Conservation (phyloP, 2,329 filamentous ascomycete species). For the Colletotrichum tabaci region DNA sequence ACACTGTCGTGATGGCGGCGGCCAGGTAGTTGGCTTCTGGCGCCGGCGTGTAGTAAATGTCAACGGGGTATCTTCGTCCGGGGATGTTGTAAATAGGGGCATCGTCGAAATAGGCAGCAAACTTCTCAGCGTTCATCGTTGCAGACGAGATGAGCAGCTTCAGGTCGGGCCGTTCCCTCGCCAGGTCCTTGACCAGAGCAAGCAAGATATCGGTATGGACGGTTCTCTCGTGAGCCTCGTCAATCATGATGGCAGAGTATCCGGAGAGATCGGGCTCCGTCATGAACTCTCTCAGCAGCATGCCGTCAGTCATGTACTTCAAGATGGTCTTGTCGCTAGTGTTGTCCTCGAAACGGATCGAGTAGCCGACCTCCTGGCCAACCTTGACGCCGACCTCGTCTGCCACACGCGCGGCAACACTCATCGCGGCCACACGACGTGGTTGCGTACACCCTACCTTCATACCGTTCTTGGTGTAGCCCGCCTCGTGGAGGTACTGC, state of each 20-base stretch:
- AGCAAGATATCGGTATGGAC: constrained; percentile 92
- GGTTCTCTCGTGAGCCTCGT: constrained; percentile 96
- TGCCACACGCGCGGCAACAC: constrained; percentile 93
- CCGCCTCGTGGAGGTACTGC: constrained; percentile 93
- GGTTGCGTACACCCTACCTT: constrained; percentile 96
- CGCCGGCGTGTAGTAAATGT: constrained; percentile 90
- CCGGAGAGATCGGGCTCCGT: constrained; percentile 86
- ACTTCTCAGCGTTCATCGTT: constrained; percentile 94
- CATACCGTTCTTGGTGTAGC: constrained; percentile 85
- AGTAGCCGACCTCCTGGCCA: constrained; percentile 93
- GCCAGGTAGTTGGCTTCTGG: constrained; percentile 96
- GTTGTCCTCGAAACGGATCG: constrained; percentile 93
- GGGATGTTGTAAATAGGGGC: constrained; percentile 96
- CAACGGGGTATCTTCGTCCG: constrained; percentile 88
- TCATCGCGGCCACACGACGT: constrained; percentile 96
- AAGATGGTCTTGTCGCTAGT: constrained; percentile 92
- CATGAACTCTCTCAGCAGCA: constrained; percentile 91
- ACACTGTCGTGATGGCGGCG: constrained; percentile 92
- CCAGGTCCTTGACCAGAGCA: constrained; percentile 90
- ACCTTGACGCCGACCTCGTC: constrained; percentile 94
- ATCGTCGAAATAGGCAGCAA: constrained; percentile 91
- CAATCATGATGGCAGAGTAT: constrained; percentile 94
- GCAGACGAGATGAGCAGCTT: constrained; percentile 94
- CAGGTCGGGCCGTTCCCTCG: constrained; percentile 85
- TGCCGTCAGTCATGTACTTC: constrained; percentile 98